A percentile compares a stretch with the other conserved stretches of the same genome.
phyloP scores from a whole-genome alignment of 192 early-diverging fungal genomes.

The Coemansia guatemalensis region DNA sequence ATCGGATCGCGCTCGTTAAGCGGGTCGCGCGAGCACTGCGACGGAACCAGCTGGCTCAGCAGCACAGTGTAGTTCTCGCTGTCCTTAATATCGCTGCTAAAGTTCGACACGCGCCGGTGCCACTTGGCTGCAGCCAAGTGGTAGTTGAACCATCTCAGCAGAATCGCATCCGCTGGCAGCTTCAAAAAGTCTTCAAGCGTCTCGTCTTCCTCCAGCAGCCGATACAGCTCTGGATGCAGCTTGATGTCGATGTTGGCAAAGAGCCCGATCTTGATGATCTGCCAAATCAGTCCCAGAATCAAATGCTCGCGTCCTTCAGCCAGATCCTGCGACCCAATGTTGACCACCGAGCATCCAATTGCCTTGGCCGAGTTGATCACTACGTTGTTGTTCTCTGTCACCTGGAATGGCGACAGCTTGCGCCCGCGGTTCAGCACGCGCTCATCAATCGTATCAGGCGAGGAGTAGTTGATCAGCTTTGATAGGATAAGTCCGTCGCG shows the following conservation, averaged over 20 bases:
- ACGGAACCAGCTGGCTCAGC: constrained; percentile 87
- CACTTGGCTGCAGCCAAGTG: constrained; percentile 93
- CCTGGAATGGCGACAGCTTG: constrained; percentile 91
- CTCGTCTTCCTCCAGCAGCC: constrained; percentile 90
- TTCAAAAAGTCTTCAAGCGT: constrained; percentile 91
- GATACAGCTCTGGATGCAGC: constrained; percentile 96
- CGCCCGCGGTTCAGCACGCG: constrained; percentile 91
- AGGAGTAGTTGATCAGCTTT: constrained; percentile 98
- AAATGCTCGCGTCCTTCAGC: constrained; percentile 97
- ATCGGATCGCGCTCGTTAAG: constrained; percentile 74
- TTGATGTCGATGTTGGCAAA: constrained; percentile 97
- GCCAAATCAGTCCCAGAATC: constrained; percentile 97
- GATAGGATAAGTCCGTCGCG: constrained; percentile 91
- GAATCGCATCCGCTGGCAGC: constrained; percentile 93
- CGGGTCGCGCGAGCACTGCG: constrained; percentile 76
- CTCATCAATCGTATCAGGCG: constrained; percentile 97
- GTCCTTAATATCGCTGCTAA: constrained; percentile 90
- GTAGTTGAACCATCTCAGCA: constrained; percentile 99
- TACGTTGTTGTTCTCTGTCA: constrained; percentile 99
- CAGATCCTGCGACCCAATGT: constrained; percentile 96
- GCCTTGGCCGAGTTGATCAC: constrained; percentile 99
- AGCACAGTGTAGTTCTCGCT: constrained; percentile 94
- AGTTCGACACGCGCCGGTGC: constrained; percentile 83
- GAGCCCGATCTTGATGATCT: constrained; percentile 98
- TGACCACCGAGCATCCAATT: constrained; percentile 97